Base-by-base conservation (phyloP, 1,139 yeast genomes). In the Taphrina wiesneri region DNA sequence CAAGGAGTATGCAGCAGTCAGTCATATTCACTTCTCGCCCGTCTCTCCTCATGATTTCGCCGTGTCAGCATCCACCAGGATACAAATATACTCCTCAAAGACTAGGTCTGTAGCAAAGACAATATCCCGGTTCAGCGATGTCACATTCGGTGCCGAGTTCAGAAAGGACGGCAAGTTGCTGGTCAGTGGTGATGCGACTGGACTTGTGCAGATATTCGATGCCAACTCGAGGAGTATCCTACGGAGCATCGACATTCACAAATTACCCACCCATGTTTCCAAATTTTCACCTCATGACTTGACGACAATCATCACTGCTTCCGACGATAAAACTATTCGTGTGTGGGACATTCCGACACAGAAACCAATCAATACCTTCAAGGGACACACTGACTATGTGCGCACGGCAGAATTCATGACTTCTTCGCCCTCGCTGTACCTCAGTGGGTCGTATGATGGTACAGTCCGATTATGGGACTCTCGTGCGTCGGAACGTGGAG, bases 401-500 rank as follows among this genome's bases (percentile, higher is more conserved):
- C 83, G 99, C 72, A 82, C 95, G 15, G 95, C 91, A 3, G 81
- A 83, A 67, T 92, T 90, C 75, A 82, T 92, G 59, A 95, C 95
- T 2, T 39, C 59, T 13, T 70, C 73, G 3, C 85, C 86, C 56
- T 83, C 88, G 11, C 88, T 88, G 73, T 80, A 92, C 25, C 86
- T 88, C n/a, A 90, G 97, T 0, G 99, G 99, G 52, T 90, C 96
- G 74, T 93, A 93, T 75, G 99, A 93, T 77, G 96, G 97, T 9
- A 76, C 81, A 41, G 87, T 93, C 5, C 81, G 98, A 72, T 77
- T 95, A n/a, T 92, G 88, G 73, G 99, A 93, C 59, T 83, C 95
- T 3, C 83, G 99, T 75, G 71, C 74, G 9, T 70, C 71, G 11
- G 74, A 72, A 15, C 85, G 86, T 26, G 82, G 83, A n/a, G 77